Base-by-base conservation (phyloP, 1,284 basidiomycete genomes). In the Stygiomarasmius scandens region DNA sequence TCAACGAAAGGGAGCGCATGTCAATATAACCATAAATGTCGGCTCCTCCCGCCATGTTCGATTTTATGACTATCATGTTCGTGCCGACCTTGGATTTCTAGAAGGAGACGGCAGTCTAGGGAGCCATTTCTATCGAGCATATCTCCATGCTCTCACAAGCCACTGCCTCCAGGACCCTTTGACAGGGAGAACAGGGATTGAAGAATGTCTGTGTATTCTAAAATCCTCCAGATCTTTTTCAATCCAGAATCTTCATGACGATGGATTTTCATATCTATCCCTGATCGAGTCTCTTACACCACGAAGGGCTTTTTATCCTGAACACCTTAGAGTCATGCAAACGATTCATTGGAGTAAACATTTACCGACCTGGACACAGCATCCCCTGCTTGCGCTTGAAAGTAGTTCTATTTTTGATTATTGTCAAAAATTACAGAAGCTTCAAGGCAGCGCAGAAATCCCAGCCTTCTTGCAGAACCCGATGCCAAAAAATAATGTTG, bases 121-220 rank as follows among this genome's bases (percentile, higher is more conserved):
- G 1, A 73, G 69, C 59, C 70, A 69, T 49, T 60, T 79, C 2
- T 81, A 73, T 59, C 71, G 69, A 47, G 68, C 74, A 0, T 77
- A 78, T 49, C 68, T 84, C 12, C 82, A 84, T 48, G 77, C 78
- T 2, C 49, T 78, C 3, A 82, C 77, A 0, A 74, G 73, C 29
- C 67, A 74, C 34, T 71, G 70, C 27, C 68, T 78, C 4, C 68
- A 72, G 3, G 83, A 84, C 63, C 77, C 77, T 0, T 66, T 85
- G 8, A 79, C 76, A 0, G 64, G 71, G 10, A 73, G 68, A 32
- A 77, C 75, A 0, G 82, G 82, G 3, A 77, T 73, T 1, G 75
- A 81, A 52, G 74, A 81, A 52, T 81, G 80, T 1, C 59, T 82
- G 12, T 61, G 66, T 32, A 64, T 74, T 19, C 63, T 83, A 3